Percentiles rank a stretch among this genome's conserved stretches.
Conservation (phyloP, 192 early-diverging fungal genomes). For the Entophlyctis helioformis region DNA sequence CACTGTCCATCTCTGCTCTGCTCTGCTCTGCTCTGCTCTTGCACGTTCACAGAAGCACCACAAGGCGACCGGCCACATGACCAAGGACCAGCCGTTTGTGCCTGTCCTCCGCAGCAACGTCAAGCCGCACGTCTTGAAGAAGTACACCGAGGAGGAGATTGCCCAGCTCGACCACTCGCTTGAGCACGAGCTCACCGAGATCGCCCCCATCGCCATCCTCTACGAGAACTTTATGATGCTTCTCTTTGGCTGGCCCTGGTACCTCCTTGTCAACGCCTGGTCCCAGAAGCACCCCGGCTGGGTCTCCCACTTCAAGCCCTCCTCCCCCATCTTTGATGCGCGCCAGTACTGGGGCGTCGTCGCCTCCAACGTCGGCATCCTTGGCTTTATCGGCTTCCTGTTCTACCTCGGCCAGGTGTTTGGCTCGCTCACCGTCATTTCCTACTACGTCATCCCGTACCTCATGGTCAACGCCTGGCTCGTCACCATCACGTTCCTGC, state of each 20-base stretch:
- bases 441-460: slow-evolving; percentile 70
- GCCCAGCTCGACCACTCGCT: too few species aligned
- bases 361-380: slow-evolving; percentile 53
- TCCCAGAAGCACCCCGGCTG: slow-evolving; percentile 61
- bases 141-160: too few species aligned
- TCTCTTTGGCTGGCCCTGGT: slow-evolving; percentile 67
- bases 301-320: slow-evolving; percentile 67
- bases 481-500: slow-evolving; percentile 66
- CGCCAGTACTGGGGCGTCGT: slow-evolving; percentile 53
- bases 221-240: slow-evolving; percentile 48
- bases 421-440: slow-evolving; percentile 40
- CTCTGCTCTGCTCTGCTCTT: too few species aligned
- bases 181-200: too few species aligned
- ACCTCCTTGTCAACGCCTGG: slow-evolving; percentile 56
- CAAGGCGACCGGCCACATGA: slow-evolving; percentile 81
- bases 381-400: slow-evolving; percentile 29
- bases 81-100: slow-evolving; percentile 91
- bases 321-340: slow-evolving; percentile 54
- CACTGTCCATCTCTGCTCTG: too few species aligned
- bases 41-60: slow-evolving; percentile 83
- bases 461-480: slow-evolving; percentile 66
- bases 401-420: slow-evolving; percentile 29
- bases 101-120: slow-evolving; percentile 57
- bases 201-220: slow-evolving; percentile 13
- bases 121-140: too few species aligned